Percentiles rank a stretch among this genome's conserved stretches.
Conservation (phyloP, 164 flowering plant species). For the Liriodendron chinense region DNA sequence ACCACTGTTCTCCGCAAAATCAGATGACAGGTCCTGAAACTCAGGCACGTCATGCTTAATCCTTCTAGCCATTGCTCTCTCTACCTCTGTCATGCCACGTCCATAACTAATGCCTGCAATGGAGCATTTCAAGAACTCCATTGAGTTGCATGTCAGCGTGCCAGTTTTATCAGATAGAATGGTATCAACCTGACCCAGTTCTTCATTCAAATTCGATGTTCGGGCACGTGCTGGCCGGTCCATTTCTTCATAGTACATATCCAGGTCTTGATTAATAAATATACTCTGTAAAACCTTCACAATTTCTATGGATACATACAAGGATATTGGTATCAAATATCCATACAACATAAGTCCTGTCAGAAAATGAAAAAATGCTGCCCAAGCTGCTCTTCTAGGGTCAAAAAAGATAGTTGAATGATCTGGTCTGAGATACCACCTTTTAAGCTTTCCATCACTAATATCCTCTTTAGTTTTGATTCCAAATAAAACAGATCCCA, state of each 20-base stretch:
- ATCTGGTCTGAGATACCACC: slow-evolving; percentile 91
- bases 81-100: slow-evolving; percentile 75
- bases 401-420: slow-evolving; percentile 50
- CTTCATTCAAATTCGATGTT: slow-evolving; percentile 88
- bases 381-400: slow-evolving; percentile 54
- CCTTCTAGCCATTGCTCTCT: slow-evolving; percentile 51
- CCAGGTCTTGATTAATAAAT: slow-evolving; percentile 74
- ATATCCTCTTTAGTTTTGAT: slow-evolving; percentile 52
- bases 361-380: slow-evolving; percentile 73
- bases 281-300: slow-evolving; percentile 85
- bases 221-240: slow-evolving; percentile 76
- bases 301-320: slow-evolving; percentile 83
- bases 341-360: slow-evolving; percentile 87
- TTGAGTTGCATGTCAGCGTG: slow-evolving; percentile 84
- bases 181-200: slow-evolving; percentile 81
- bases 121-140: slow-evolving; percentile 90
- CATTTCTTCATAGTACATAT: slow-evolving; percentile 76
- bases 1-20: slow-evolving; percentile 12
- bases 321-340: slow-evolving; percentile 81
- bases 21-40: slow-evolving; percentile 19
- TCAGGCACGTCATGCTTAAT: slow-evolving; percentile 27
- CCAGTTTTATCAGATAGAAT: slow-evolving; percentile 93
- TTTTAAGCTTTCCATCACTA: slow-evolving; percentile 32
- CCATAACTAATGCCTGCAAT: slow-evolving; percentile 80
- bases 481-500: slow-evolving; percentile 73